Percentiles rank a stretch among this genome's conserved stretches.
phyloP scores from a whole-genome alignment of 1,139 yeast genomes.

The Zhuliangozyma blackwelliae region DNA sequence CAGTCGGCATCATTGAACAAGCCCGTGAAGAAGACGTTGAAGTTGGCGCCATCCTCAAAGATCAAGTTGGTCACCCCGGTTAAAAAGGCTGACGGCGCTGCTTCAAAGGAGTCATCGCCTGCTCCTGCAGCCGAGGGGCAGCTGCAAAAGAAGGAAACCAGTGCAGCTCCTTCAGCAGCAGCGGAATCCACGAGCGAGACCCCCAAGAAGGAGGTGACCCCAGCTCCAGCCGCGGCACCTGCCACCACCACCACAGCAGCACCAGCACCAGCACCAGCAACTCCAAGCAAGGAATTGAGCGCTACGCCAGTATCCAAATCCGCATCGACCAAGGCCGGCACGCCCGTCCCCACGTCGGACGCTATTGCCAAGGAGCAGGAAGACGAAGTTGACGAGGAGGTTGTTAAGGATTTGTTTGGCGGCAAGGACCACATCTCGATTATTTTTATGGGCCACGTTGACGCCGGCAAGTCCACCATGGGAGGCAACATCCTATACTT shows the following conservation, averaged over 20 bases:
- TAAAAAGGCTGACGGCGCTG: conserved; percentile 27
- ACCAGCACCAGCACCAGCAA: conserved; percentile 6
- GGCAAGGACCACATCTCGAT: conserved; percentile 96
- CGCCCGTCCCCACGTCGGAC: conserved; percentile 30
- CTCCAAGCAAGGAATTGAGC: conserved; percentile 2
- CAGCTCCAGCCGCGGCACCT: conserved; percentile 12
- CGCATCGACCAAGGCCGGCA: conserved; percentile 6
- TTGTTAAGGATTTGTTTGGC: conserved; percentile 89
- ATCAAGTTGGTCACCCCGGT: conserved; percentile 64
- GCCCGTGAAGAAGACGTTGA: conserved; percentile 54
- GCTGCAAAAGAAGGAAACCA: conserved; percentile 11
- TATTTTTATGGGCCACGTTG: conserved; percentile 99
- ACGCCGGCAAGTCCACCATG: conserved; percentile 99
- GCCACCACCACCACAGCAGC: conserved; percentile 7
- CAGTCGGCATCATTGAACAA: conserved; percentile 41
- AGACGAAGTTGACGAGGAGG: conserved; percentile 81
- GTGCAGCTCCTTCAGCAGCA: conserved; percentile 18
- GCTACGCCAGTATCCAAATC: conserved; percentile 9
- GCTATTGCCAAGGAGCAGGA: conserved; percentile 70
- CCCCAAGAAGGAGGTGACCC: conserved; percentile 9
- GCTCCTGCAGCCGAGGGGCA: conserved; percentile 12
- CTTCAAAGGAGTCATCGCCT: conserved; percentile 16
- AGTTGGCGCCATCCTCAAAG: conserved; percentile 61
- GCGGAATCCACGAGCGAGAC: conserved; percentile 6
- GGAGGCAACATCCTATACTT: conserved; percentile 93